A percentile compares a stretch with the other conserved stretches of the same genome.
These are phyloP conservation scores for Coleophoma eucalyptorum DNA, from an alignment of 2,329 filamentous ascomycete species.

Conservation along the genomic window DNA sequence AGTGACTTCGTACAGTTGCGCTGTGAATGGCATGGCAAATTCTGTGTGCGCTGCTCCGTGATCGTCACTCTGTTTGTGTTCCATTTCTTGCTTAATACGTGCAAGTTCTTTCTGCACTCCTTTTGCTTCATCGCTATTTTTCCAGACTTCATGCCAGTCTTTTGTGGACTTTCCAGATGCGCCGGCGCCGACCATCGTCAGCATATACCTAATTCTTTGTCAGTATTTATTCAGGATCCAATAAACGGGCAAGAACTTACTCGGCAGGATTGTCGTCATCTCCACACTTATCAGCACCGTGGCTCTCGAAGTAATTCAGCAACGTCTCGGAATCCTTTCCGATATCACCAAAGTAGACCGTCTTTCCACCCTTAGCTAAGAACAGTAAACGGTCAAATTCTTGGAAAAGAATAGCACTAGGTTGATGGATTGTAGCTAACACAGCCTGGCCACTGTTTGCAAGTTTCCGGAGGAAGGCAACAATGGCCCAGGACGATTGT, in stretches of 20 bases:
- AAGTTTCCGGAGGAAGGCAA: slow-evolving; percentile 82
- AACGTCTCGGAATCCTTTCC: slow-evolving; percentile 39
- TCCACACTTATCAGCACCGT: slow-evolving; percentile 64
- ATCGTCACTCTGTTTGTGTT: slow-evolving; percentile 52
- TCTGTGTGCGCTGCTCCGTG: slow-evolving; percentile 49
- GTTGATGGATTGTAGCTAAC: slow-evolving; percentile 93
- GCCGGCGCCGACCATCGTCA: slow-evolving; percentile 52
- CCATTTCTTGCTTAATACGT: slow-evolving; percentile 18
- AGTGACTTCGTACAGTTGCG: slow-evolving; percentile 63
- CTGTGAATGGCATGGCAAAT: slow-evolving; percentile 71
- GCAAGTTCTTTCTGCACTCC: slow-evolving; percentile 28
- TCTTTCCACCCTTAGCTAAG: slow-evolving; percentile 71
- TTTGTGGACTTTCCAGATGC: slow-evolving; percentile 55
- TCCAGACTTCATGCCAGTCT: slow-evolving; percentile 50
- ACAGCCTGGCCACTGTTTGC: slow-evolving; percentile 88
- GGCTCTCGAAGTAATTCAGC: slow-evolving; percentile 67
- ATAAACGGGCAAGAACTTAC: slow-evolving; percentile 43
- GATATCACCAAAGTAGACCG: slow-evolving; percentile 80
- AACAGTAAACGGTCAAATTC: slow-evolving; percentile 81
- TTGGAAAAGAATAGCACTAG: slow-evolving; percentile 89
- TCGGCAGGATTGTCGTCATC: slow-evolving; percentile 74
- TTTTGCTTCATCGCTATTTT: slow-evolving; percentile 26
- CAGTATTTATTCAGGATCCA: slow-evolving; percentile 22
- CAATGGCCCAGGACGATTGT: slow-evolving; percentile 91
- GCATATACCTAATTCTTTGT: slow-evolving; percentile 9